Evolutionary conservation across 2,329 filamentous ascomycete species (phyloP), one percentile per base, ranked within the genome.

Genomic region (Colletotrichum falcatum): DNA sequence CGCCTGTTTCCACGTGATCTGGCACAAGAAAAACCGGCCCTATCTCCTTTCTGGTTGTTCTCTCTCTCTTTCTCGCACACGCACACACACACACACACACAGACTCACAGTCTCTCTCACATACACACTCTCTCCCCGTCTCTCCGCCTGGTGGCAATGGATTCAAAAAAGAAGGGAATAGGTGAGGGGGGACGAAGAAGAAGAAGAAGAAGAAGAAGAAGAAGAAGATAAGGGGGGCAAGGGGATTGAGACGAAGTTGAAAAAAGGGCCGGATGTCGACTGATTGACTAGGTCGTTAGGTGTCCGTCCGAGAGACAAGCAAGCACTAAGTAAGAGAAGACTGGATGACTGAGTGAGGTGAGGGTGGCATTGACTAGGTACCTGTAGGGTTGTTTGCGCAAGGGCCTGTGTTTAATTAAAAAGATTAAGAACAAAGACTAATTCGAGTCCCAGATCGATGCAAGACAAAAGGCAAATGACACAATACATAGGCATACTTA

Each of bases 1-100:
- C 67, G 67, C 67, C 63, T 70, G 26, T 61, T 58, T 28, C 26
- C 63, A 70, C 67, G 67, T 70, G 67, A 70, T 66, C 39, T 70
- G n/a, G 44, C 49, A 56, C 56, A 51, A 70, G 51, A 70, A 46
- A 44, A 46, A 23, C 5, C 9, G 39, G 18, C 59, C 46, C 59
- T 63, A 37, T 49, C 16, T 23, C 37, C 30, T 42, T 8, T 39
- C 16, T 16, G 42, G 18, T 18, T n/a, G 18, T 28, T 59, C 14
- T 4, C 35, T 20, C 26, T 18, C 18, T 39, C 37, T 18, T 26
- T 37, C 20, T 46, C 14, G n/a, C n/a, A n/a, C n/a, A n/a, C n/a
- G n/a, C n/a, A n/a, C n/a, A n/a, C n/a, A n/a, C n/a, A n/a, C n/a
- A n/a, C n/a, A n/a, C n/a, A n/a, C n/a, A n/a, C n/a, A n/a, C n/a